Conservation (phyloP, 441 rosid genomes). For the Euphorbia neoarborescens region DNA sequence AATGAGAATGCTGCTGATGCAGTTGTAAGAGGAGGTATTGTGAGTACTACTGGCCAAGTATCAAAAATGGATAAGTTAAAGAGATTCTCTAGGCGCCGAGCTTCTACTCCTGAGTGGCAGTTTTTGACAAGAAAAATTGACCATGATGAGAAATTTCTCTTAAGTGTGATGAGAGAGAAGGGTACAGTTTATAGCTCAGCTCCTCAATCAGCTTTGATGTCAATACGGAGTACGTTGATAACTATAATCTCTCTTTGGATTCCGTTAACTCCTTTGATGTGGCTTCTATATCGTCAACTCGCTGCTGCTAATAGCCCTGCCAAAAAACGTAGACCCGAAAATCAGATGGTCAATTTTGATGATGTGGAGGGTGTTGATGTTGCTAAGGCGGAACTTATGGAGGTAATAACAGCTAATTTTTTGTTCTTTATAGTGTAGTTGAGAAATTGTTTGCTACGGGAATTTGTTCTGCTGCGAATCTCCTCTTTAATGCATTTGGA, state of each 20-base stretch:
- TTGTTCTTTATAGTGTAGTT: neutral
- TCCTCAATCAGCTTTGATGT: constrained; percentile 66
- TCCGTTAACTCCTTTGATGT: constrained; percentile 84
- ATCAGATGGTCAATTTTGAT: constrained; percentile 56
- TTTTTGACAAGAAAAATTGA: constrained; percentile 77
- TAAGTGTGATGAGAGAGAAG: constrained; percentile 79
- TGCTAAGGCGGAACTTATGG: constrained; percentile 87
- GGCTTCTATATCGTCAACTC: constrained; percentile 90
- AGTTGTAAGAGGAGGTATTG: constrained; percentile 25
- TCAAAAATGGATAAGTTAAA: constrained; percentile 22
- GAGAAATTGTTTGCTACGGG: neutral
- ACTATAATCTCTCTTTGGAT: constrained; percentile 78
- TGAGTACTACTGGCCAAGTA: constrained; percentile 12
- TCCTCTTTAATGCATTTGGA: neutral
- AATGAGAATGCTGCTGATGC: constrained; percentile 25
- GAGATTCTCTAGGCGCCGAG: constrained; percentile 32
- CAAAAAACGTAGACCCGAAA: constrained; percentile 51
- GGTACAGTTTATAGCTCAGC: constrained; percentile 76
- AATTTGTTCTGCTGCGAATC: neutral
- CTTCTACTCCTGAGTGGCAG: constrained; percentile 57
- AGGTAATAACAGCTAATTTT: constrained; percentile 37
- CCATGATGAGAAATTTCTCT: constrained; percentile 85
- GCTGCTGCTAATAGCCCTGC: constrained; percentile 84
- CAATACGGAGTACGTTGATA: constrained; percentile 57
- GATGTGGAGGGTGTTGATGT: constrained; percentile 94